These are phyloP conservation scores for Chalciporus sphaerocephalus DNA, from an alignment of 768 basidiomycete species.

Conservation along the genomic window DNA sequence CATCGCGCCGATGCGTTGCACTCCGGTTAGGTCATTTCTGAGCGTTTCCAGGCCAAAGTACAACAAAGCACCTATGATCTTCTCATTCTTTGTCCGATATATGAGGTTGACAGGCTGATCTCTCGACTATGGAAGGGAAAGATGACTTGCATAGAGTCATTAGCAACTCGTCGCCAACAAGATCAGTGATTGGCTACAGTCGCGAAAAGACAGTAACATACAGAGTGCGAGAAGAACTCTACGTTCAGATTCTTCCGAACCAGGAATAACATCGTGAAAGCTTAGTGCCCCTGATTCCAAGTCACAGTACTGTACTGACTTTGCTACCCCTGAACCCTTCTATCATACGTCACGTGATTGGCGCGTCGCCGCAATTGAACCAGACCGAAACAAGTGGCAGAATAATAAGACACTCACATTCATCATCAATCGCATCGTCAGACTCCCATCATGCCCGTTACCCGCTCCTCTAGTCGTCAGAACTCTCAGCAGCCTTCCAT, in stretches of 20 bases:
- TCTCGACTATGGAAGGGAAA: conserved; percentile 10
- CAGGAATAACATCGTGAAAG: no score
- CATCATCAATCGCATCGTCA: neutral
- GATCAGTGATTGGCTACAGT: no score
- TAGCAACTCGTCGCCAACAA: no score
- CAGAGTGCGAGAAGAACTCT: no score
- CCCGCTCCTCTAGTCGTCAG: conserved; percentile 26
- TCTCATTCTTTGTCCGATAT: neutral
- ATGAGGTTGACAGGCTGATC: conserved; percentile 15
- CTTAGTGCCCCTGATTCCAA: no score
- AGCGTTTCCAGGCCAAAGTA: conserved; percentile 11
- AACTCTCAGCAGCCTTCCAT: neutral
- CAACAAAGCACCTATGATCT: conserved; percentile 9
- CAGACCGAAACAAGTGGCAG: neutral
- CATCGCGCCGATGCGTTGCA: conserved; percentile 12
- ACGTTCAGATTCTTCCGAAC: no score
- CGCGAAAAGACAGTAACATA: no score
- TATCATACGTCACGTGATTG: neutral
- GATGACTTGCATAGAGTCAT: conserved; percentile 3
- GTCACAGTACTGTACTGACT: no score
- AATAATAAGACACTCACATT: neutral
- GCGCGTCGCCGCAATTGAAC: neutral
- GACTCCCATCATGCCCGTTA: conserved; percentile 23
- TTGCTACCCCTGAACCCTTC: no score
- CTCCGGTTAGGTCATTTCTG: neutral